These are phyloP conservation scores for Tolypocladium tropicale DNA, from an alignment of 2,329 filamentous ascomycete genomes.

Conservation along the genomic window DNA sequence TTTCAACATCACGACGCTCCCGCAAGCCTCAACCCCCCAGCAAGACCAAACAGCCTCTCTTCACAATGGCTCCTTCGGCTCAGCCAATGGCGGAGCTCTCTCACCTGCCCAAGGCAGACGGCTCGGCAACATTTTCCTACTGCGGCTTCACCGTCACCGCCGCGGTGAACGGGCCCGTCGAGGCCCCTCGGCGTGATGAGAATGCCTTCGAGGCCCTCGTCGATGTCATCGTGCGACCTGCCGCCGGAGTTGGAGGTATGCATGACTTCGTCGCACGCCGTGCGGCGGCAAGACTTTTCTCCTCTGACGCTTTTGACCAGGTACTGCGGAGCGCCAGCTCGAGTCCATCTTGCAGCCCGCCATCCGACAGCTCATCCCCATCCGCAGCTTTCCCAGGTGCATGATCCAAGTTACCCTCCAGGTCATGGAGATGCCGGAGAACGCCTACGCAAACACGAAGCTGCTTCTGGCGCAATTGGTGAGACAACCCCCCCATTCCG, in stretches of 20 bases:
- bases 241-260: constrained; percentile 71
- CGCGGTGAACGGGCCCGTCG: constrained; percentile 85
- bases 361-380: constrained; percentile 63
- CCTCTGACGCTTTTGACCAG: constrained; percentile 24
- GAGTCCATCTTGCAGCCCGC: constrained; percentile 66
- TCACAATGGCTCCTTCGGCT: constrained; percentile 7
- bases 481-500: constrained; percentile 17
- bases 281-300: background rate
- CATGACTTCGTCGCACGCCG: background rate
- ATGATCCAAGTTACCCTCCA: constrained; percentile 78
- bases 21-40: background rate
- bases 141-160: constrained; percentile 73
- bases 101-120: constrained; percentile 61
- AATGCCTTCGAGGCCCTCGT: constrained; percentile 83
- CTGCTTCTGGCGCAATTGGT: constrained; percentile 51
- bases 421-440: constrained; percentile 57
- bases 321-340: constrained; percentile 69
- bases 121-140: constrained; percentile 67
- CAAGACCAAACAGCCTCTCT: background rate
- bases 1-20: constrained; percentile 7
- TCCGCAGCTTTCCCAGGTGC: constrained; percentile 65
- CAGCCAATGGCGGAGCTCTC: constrained; percentile 44
- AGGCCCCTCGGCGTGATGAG: constrained; percentile 81
- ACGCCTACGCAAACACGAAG: constrained; percentile 52
- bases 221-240: constrained; percentile 82